Conservation (phyloP, 179 eudicot genomes). For the Nepenthes alata region DNA sequence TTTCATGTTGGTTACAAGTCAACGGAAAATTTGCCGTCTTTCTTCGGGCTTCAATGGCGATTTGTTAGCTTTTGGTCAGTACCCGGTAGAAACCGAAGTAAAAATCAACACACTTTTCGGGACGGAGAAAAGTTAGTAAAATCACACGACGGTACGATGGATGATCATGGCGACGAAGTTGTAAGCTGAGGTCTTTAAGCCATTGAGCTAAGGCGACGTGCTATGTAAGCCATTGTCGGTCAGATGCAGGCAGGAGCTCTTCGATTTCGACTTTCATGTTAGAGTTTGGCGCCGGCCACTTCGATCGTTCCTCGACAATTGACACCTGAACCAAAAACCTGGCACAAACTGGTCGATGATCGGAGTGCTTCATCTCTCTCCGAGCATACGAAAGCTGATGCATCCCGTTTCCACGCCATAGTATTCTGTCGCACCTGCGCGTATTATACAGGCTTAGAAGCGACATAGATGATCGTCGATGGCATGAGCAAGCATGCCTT, state of each 20-base stretch:
- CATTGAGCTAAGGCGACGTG: too few species aligned
- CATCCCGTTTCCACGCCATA: slow-evolving; percentile 66
- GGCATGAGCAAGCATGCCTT: background rate
- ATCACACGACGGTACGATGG: too few species aligned
- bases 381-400: slow-evolving; percentile 45
- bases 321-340: slow-evolving; percentile 35
- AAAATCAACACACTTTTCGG: too few species aligned
- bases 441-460: background rate
- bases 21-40: too few species aligned
- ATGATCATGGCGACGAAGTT: too few species aligned
- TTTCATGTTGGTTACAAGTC: too few species aligned
- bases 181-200: too few species aligned
- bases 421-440: slow-evolving; percentile 74
- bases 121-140: too few species aligned
- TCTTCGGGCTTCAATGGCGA: too few species aligned
- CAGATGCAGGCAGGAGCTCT: slow-evolving; percentile 20
- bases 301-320: slow-evolving; percentile 12
- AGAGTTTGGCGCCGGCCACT: slow-evolving; percentile 9
- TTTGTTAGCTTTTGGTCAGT: too few species aligned
- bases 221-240: background rate
- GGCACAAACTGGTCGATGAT: slow-evolving; percentile 75
- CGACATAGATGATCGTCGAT: background rate
- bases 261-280: slow-evolving; percentile 27
- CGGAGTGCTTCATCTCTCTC: slow-evolving; percentile 49
- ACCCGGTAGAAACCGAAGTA: too few species aligned